phyloP scores from a whole-genome alignment of 2,329 filamentous ascomycete genomes.

The Aspergillus terreus region DNA sequence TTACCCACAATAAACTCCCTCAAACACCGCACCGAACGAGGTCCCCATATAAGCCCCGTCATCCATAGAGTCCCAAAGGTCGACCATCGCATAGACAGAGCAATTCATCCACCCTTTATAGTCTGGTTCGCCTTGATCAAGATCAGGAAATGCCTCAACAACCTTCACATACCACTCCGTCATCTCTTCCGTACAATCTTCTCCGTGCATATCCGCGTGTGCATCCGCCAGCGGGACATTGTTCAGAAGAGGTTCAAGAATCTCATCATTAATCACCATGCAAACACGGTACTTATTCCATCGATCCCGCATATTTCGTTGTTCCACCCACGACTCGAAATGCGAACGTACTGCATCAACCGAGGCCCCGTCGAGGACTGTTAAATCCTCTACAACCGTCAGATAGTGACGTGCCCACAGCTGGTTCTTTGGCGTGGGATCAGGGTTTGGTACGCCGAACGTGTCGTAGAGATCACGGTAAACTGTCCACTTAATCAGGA shows the following conservation, averaged over 20 bases:
- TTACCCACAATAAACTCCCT: no score
- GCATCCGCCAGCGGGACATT: neutral
- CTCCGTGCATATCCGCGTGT: neutral
- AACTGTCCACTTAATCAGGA: neutral
- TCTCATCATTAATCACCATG: neutral
- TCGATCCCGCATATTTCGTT: neutral
- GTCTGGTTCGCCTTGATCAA: no score
- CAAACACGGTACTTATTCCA: constrained; percentile 2
- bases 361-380: neutral
- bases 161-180: neutral
- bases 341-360: neutral
- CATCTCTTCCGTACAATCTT: neutral
- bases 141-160: neutral
- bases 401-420: neutral
- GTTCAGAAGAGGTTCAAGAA: neutral
- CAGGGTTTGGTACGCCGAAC: neutral
- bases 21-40: no score
- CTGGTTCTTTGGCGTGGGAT: neutral
- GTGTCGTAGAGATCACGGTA: neutral
- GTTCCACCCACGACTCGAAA: constrained; percentile 3
- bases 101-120: no score
- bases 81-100: no score
- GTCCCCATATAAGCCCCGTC: no score
- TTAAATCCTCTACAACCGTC: constrained; percentile 1
- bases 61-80: no score